Base-by-base conservation (phyloP, 2,329 filamentous ascomycete genomes). In the Lomentospora prolificans region DNA sequence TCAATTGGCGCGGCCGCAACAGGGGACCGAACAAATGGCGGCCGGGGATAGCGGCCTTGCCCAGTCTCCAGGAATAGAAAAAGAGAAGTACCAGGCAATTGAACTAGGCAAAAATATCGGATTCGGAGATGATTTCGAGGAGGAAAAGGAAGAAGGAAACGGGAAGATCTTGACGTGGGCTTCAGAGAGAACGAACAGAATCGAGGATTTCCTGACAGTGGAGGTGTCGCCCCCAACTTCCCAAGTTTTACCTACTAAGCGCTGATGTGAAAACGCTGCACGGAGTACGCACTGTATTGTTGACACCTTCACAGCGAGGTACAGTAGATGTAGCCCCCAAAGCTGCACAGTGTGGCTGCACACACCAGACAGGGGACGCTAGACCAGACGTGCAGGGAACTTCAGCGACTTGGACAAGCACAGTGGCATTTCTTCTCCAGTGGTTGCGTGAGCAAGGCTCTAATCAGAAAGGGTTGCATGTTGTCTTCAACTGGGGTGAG, bases 1-100 rank as follows among this genome's bases (percentile, higher is more conserved):
- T 55, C 44, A 55, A 55, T 55, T 55, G 53, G 44, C 46, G 53
- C 53, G 53, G 19, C 53, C 44, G 46, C 46, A 41, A 33, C 46
- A 55, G 46, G 44, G 24, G 39, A 9, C 41, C 53, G 53, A 39
- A 39, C 12, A 46, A 39, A 33, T 22, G 50, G 53, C 46, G 41
- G 25, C 53, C 46, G 46, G 27, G 46, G 50, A 50, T 24, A 30
- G 22, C 25, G 33, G 52, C 39, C 46, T 48, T 39, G 53, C 53
- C 53, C 41, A 31, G 39, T 27, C 46, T 52, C 50, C 14, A 17
- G 31, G 53, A 36, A 31, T 28, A 31, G 24, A 12, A 10, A 22
- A 14, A n/a, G 27, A 50, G 41, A 55, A 17, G 46, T 48, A 25
- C 46, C 28, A 25, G 46, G 28, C 39, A 55, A 55, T 55, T 55